phyloP scores from a whole-genome alignment of 2,329 filamentous ascomycete species.

The Aulographum hederae region DNA sequence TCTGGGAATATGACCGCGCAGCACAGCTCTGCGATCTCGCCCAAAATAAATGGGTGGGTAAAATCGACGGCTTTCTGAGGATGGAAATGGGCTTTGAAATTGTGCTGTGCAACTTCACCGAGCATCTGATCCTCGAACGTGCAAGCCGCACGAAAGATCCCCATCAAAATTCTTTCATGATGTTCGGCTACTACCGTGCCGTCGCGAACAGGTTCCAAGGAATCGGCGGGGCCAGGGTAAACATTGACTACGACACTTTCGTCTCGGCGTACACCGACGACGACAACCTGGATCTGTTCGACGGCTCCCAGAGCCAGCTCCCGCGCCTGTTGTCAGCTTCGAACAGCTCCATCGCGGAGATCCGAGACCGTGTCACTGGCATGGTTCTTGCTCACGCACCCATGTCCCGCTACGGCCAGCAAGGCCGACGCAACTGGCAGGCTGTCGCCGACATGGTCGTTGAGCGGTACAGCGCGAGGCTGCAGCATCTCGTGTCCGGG shows the following conservation, averaged over 20 bases:
- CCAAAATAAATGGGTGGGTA: conserved; percentile 26
- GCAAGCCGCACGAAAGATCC: conserved; percentile 13
- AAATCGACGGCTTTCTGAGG: conserved; percentile 45
- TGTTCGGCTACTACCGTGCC: conserved; percentile 18
- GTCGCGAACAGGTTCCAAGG: conserved; percentile 24
- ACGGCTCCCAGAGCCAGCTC: conserved; percentile 13
- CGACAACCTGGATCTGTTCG: conserved; percentile 21
- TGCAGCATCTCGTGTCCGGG: conserved; percentile 20
- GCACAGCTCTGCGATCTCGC: conserved; percentile 36
- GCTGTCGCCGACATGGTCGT: conserved; percentile 46
- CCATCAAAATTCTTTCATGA: conserved; percentile 5
- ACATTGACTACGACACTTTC: conserved; percentile 29
- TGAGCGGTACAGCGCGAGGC: conserved; percentile 37
- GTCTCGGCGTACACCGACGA: conserved; percentile 27
- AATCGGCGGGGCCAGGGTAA: conserved; percentile 24
- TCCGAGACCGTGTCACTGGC: conserved; percentile 25
- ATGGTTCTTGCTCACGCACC: conserved; percentile 19
- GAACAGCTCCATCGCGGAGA: conserved; percentile 15
- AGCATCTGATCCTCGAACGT: conserved; percentile 17
- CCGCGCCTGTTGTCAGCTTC: conserved; percentile 20
- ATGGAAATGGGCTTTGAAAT: conserved; percentile 57
- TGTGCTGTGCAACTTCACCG: conserved; percentile 45
- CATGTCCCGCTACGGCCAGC: conserved; percentile 5
- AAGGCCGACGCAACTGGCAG: conserved; percentile 42
- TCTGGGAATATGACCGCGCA: conserved; percentile 35